phyloP scores from a whole-genome alignment of 805 yeast species.

The Starmera dryadoides region DNA sequence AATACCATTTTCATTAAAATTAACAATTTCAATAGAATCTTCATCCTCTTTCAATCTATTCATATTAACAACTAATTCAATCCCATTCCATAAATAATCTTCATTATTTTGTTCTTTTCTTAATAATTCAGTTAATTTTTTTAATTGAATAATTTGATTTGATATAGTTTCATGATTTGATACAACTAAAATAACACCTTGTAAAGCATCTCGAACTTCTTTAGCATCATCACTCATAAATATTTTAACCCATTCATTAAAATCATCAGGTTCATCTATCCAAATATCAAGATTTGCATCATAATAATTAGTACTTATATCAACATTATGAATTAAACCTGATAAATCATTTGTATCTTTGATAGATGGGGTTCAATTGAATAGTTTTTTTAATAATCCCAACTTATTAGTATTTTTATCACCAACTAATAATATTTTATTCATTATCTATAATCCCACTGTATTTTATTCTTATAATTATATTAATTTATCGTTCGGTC shows the following conservation, averaged over 20 bases:
- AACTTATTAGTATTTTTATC: not conserved
- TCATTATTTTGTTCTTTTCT: not conserved
- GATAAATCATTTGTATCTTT: not conserved
- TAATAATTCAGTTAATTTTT: constrained; percentile 6
- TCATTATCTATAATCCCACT: not conserved
- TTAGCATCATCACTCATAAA: constrained; percentile 26
- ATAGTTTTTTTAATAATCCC: not conserved
- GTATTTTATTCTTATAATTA: too few species aligned
- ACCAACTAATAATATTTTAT: not conserved
- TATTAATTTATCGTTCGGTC: too few species aligned
- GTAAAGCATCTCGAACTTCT: constrained; percentile 35
- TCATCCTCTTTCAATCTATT: constrained; percentile 3
- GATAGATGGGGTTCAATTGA: not conserved
- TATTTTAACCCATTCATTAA: constrained; percentile 31
- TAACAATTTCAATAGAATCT: constrained; percentile 28
- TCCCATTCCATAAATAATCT: not conserved
- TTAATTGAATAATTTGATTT: constrained; percentile 11
- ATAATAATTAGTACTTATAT: constrained; percentile 23
- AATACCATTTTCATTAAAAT: constrained; percentile 23
- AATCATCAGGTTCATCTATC: constrained; percentile 16
- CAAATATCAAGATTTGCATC: constrained; percentile 18
- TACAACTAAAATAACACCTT: constrained; percentile 36
- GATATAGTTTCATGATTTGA: constrained; percentile 9
- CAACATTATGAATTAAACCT: constrained; percentile 5
- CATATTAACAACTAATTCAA: not conserved